Evolutionary conservation across 495 filamentous ascomycete genomes (phyloP), one percentile per base, ranked within the genome.

Genomic region (Penicillium steckii): DNA sequence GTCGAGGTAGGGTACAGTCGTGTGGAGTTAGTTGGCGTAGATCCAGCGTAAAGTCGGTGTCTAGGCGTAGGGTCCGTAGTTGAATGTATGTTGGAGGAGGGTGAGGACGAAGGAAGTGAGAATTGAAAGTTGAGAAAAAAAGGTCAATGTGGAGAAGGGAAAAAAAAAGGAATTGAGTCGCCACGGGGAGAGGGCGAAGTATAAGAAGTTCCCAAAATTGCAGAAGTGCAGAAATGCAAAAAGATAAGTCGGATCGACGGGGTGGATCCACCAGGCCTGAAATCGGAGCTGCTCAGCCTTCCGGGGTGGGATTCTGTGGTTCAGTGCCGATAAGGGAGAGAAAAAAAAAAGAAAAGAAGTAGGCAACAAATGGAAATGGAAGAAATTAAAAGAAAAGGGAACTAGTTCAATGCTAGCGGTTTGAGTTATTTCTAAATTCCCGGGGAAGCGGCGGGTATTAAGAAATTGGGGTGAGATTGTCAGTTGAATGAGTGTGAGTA

Each of bases 181-280:
- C 62, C 61, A 71, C 68, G 62, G 63, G 47, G 53, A 59, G 56
- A n/a, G n/a, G n/a, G 46, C 7, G 40, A 45, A 43, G 27, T 66
- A 66, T 64, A 62, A 64, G 60, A 62, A 58, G 60, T 41, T 53
- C 52, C 49, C 55, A 48, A 56, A 47, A 37, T 48, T 53, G 50
- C 51, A 48, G 53, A 56, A 46, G 32, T 13, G n/a, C 53, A 48
- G 46, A 48, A 35, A 54, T 55, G 44, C 42, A 52, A 49, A 52
- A 49, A 55, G 46, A 60, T 55, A 62, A 62, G 50, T 54, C 51
- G 52, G 57, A 60, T 60, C 57, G 57, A 60, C 57, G 41, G 48
- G 48, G n/a, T n/a, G 40, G 52, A 18, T 51, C 47, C 59, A 52
- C 54, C 52, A n/a, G 57, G 55, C 44, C 56, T 56, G 44, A 54